A percentile compares a stretch with the other conserved stretches of the same genome.
Evolutionary conservation across 768 basidiomycete genomes (phyloP).

Genomic region (Pleurotus pulmonarius): DNA sequence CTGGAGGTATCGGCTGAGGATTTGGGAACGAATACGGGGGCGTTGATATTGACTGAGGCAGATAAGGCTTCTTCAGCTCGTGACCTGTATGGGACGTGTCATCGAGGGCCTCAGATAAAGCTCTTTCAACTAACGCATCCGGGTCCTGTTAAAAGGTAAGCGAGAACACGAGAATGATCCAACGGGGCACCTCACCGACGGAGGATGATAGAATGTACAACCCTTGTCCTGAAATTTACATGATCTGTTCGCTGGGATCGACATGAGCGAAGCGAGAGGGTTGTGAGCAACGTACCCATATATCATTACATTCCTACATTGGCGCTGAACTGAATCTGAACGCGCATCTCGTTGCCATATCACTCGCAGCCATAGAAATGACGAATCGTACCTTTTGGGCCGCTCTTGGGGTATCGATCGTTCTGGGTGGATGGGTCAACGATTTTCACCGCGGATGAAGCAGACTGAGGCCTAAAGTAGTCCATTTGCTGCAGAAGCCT

Average conservation of each 20-base stretch:
- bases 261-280: no score
- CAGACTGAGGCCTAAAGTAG: conserved; percentile 64
- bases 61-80: conserved; percentile 2
- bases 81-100: conserved; percentile 22
- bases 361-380: conserved; percentile 9
- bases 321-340: conserved; percentile 66
- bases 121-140: conserved; percentile 24
- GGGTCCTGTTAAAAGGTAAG: no score
- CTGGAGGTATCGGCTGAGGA: conserved; percentile 26
- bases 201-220: conserved; percentile 80
- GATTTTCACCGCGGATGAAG: conserved; percentile 66
- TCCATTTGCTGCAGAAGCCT: conserved; percentile 41
- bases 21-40: conserved; percentile 84
- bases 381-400: conserved; percentile 54
- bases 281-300: conserved; percentile 59
- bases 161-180: no score
- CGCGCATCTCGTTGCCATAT: neutral
- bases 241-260: conserved; percentile 37
- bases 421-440: conserved; percentile 53
- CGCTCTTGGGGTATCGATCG: conserved; percentile 31
- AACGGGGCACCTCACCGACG: conserved; percentile 22
- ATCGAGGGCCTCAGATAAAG: neutral
- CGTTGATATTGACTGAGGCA: conserved; percentile 64
- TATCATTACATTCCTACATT: conserved; percentile 89
- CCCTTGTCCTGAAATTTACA: conserved; percentile 88